phyloP scores from a whole-genome alignment of 2,329 filamentous ascomycete species.

The Ciborinia camelliae region DNA sequence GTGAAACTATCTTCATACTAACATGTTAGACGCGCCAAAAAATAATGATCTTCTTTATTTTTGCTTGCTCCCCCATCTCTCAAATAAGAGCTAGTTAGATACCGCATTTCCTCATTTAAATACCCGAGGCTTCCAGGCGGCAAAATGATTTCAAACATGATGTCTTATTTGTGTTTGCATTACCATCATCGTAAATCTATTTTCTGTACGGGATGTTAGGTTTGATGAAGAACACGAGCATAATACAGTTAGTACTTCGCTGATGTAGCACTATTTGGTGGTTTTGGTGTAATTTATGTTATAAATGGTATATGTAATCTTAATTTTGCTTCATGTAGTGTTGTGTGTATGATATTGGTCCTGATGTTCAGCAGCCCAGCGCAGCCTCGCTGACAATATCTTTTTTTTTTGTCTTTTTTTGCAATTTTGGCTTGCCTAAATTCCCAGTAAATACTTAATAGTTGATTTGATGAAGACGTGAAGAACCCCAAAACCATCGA shows the following conservation, averaged over 20 bases:
- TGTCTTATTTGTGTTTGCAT: conserved; percentile 9
- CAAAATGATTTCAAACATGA: not conserved
- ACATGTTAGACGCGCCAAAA: conserved; percentile 9
- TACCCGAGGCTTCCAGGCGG: conserved; percentile 7
- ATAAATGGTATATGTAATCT: conserved; percentile 20
- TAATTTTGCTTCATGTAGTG: conserved; percentile 2
- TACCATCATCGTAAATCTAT: conserved; percentile 3
- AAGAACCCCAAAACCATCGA: not conserved
- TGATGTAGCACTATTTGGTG: conserved; percentile 13
- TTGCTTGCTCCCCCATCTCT: conserved; percentile 3
- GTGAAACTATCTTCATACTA: not conserved
- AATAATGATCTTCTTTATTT: conserved; percentile 1
- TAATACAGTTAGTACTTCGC: conserved; percentile 10
- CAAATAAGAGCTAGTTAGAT: not conserved
- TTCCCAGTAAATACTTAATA: not conserved
- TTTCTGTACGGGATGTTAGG: conserved; percentile 3
- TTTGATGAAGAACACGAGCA: conserved; percentile 15
- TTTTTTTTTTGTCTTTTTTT: not conserved
- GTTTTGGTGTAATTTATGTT: not conserved
- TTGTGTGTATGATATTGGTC: not conserved
- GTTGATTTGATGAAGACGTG: conserved; percentile 7
- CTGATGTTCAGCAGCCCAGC: not conserved
- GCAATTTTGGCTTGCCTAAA: not conserved
- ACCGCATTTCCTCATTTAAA: conserved; percentile 7
- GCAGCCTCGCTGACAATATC: conserved; percentile 4